Conservation (phyloP, 2,329 filamentous ascomycete genomes). For the Didymella exigua region DNA sequence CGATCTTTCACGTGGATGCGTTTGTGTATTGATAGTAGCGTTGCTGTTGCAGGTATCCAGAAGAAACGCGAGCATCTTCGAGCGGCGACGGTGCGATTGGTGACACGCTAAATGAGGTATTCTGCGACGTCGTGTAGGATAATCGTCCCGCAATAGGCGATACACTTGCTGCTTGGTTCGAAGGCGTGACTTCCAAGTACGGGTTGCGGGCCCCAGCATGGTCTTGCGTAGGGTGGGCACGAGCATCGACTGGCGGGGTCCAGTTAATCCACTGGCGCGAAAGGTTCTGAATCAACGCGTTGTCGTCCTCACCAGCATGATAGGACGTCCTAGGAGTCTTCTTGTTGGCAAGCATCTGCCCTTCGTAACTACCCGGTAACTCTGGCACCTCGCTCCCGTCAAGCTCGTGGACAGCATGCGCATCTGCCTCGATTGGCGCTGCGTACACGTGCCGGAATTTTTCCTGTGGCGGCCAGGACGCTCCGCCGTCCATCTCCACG, state of each 20-base stretch:
- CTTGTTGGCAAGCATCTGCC: constrained; percentile 21
- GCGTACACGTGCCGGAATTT: constrained; percentile 16
- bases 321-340: constrained; percentile 8
- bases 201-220: background rate
- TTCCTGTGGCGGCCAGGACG: constrained; percentile 19
- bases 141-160: background rate
- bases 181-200: constrained; percentile 6
- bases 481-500: constrained; percentile 9
- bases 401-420: constrained; percentile 29
- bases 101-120: constrained; percentile 11
- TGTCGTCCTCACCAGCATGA: constrained; percentile 18
- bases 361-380: constrained; percentile 22
- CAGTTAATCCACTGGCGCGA: constrained; percentile 18
- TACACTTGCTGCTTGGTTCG: background rate
- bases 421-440: constrained; percentile 30
- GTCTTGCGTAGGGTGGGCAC: background rate
- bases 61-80: constrained; percentile 14
- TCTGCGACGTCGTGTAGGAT: constrained; percentile 6
- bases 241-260: constrained; percentile 13
- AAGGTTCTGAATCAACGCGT: constrained; percentile 9
- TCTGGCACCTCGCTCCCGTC: constrained; percentile 29
- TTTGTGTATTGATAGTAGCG: constrained; percentile 9
- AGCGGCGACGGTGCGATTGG: constrained; percentile 20
- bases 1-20: background rate
- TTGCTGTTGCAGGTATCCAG: background rate